phyloP scores from a whole-genome alignment of 352 stramenopile species.

The Globisporangium yorkense region DNA sequence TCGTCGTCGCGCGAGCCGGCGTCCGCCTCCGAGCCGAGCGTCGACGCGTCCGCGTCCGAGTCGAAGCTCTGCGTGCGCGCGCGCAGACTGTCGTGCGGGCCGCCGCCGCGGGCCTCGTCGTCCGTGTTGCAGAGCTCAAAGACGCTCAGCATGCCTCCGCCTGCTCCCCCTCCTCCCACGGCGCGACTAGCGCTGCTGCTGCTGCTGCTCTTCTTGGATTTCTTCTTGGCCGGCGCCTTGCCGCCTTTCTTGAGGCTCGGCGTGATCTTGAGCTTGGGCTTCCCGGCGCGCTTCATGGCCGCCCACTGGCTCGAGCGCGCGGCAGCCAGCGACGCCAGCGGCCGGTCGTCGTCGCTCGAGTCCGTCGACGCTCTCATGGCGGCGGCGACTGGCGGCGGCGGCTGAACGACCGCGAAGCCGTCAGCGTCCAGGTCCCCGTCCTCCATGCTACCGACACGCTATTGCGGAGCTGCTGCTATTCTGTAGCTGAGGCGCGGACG shows the following conservation, averaged over 20 bases:
- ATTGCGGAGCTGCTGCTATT: neutral
- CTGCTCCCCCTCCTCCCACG: too few species aligned
- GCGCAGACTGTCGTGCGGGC: neutral
- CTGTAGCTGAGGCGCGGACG: too few species aligned
- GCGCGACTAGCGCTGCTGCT: neutral
- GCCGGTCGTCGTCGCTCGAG: constrained; percentile 10
- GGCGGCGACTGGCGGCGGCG: neutral
- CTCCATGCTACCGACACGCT: too few species aligned
- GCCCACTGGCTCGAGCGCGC: neutral
- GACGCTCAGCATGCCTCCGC: constrained; percentile 71
- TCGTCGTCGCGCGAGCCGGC: constrained; percentile 14
- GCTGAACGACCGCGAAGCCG: constrained; percentile 8
- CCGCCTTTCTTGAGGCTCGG: neutral
- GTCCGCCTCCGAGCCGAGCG: constrained; percentile 7
- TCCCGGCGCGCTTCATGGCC: neutral
- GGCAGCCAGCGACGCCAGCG: constrained; percentile 4
- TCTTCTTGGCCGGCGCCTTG: neutral
- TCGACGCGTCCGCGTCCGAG: constrained; percentile 16
- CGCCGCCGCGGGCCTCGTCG: constrained; percentile 21
- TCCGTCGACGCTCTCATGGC: neutral
- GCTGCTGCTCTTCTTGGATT: constrained; percentile 2
- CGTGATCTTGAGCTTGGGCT: neutral
- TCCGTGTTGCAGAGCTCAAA: constrained; percentile 68
- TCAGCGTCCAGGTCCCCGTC: constrained; percentile 11
- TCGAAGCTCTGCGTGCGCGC: constrained; percentile 18